Evolutionary conservation across 345 rosid species (phyloP).

Genomic region (Nephelium lappaceum): DNA sequence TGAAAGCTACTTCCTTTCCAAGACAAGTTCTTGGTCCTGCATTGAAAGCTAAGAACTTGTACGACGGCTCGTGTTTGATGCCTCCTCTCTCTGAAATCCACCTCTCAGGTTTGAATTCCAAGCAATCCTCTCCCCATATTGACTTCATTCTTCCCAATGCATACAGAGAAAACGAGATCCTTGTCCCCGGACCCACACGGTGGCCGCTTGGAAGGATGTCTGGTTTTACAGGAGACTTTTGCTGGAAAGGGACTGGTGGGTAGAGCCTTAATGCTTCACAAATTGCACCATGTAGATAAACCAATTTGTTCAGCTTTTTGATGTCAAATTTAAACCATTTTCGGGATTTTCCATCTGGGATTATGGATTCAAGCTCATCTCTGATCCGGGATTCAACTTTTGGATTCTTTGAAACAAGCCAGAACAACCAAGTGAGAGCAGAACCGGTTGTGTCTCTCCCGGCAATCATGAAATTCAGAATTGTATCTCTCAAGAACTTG

Average conservation of each 20-base stretch:
- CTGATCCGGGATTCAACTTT: conserved; percentile 36
- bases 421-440: no score
- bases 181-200: conserved; percentile 16
- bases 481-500: conserved; percentile 54
- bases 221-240: conserved; percentile 20
- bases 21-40: no score
- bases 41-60: conserved; percentile 38
- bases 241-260: conserved; percentile 26
- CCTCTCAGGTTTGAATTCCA: conserved; percentile 32
- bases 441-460: conserved; percentile 42
- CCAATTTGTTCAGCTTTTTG: conserved; percentile 22
- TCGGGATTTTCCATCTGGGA: not conserved
- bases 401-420: conserved; percentile 19
- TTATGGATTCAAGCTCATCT: conserved; percentile 41
- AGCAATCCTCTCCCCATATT: not conserved
- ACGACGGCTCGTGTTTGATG: conserved; percentile 34
- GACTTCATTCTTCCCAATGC: no score
- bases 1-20: conserved; percentile 60
- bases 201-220: conserved; percentile 49
- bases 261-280: conserved; percentile 44
- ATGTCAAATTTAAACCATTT: conserved; percentile 1
- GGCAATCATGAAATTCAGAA: conserved; percentile 51
- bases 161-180: conserved; percentile 16
- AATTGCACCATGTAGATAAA: conserved; percentile 39
- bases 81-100: conserved; percentile 28